Evolutionary conservation across 1,284 basidiomycete genomes (phyloP), one percentile per base, ranked within the genome.

Genomic region (Amylostereum chailletii): DNA sequence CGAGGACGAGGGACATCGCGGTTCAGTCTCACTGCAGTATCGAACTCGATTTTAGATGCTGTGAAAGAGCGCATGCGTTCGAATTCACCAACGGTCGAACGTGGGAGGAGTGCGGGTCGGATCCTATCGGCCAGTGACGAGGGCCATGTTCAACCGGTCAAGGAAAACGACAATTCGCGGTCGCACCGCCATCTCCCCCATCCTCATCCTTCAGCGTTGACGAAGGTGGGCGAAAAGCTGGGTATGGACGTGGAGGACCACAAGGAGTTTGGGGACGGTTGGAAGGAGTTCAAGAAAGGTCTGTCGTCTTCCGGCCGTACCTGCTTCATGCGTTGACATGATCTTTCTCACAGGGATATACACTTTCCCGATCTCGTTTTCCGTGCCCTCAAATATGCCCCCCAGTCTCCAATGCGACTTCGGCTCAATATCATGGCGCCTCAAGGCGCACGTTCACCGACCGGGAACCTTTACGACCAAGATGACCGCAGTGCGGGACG

Each of bases 261-360:
- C 38, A 72, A 73, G 62, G 68, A 69, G 29, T 62, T 57, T n/a
- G 70, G 74, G 48, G 67, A 79, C 55, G 81, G 83, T 8, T 97
- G 92, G 88, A 88, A 87, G 59, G 87, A 96, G 65, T 95, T 97
- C 67, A 82, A 86, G 57, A 86, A 89, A 71, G 93, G 93, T 88
- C 51, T 42, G 72, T 65, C 3, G 10, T 26, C 29, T n/a, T n/a
- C 26, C 19, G 6, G 5, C 34, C 29, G 7, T 40, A 9, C n/a
- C 3, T 30, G 31, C 9, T n/a, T 37, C 31, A 26, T 10, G 29
- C 34, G 30, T 44, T 19, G 9, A 30, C 42, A 37, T n/a, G 36
- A 42, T 46, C 36, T 5, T 34, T 8, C 33, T 10, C 26, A 26
- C 58, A 89, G 91, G 92, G n/a, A 86, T 83, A 4, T 97, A 98